phyloP scores from a whole-genome alignment of 2,329 filamentous ascomycete genomes.

The Phialophora macrospora region DNA sequence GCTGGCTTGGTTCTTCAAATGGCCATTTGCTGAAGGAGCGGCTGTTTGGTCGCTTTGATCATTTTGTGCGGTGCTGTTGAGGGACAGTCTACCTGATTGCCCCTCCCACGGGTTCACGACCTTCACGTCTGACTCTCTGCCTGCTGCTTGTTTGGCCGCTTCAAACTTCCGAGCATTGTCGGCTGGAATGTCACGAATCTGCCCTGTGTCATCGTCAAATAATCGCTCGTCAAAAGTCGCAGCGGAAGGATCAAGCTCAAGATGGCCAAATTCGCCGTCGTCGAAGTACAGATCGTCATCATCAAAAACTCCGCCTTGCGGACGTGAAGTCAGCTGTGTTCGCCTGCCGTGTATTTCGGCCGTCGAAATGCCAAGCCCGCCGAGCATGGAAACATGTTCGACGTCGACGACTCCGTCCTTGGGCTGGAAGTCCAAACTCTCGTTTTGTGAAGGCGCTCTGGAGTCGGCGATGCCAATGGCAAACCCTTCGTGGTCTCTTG shows the following conservation, averaged over 20 bases:
- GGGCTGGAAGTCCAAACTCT: neutral
- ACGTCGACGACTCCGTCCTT: slow-evolving; percentile 19
- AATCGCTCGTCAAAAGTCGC: slow-evolving; percentile 54
- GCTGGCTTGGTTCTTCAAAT: slow-evolving; percentile 6
- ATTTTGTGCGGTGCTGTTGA: neutral
- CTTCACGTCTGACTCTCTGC: slow-evolving; percentile 24
- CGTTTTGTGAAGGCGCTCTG: slow-evolving; percentile 27
- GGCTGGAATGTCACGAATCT: slow-evolving; percentile 42
- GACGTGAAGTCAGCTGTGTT: slow-evolving; percentile 18
- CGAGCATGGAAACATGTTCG: slow-evolving; percentile 26
- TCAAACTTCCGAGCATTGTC: slow-evolving; percentile 37
- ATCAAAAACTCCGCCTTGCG: slow-evolving; percentile 34
- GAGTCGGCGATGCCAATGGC: slow-evolving; percentile 36
- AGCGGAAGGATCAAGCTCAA: slow-evolving; percentile 36
- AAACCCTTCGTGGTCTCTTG: slow-evolving; percentile 39
- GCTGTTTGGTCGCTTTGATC: slow-evolving; percentile 4
- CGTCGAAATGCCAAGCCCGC: slow-evolving; percentile 36
- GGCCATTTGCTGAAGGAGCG: neutral
- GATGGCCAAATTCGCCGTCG: slow-evolving; percentile 45
- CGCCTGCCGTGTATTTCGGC: slow-evolving; percentile 20
- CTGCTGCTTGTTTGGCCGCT: slow-evolving; percentile 28
- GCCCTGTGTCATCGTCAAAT: slow-evolving; percentile 54
- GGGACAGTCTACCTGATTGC: neutral
- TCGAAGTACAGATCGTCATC: slow-evolving; percentile 55
- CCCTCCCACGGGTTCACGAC: slow-evolving; percentile 8